phyloP scores from a whole-genome alignment of 768 basidiomycete species.

The Podaxis sp. region DNA sequence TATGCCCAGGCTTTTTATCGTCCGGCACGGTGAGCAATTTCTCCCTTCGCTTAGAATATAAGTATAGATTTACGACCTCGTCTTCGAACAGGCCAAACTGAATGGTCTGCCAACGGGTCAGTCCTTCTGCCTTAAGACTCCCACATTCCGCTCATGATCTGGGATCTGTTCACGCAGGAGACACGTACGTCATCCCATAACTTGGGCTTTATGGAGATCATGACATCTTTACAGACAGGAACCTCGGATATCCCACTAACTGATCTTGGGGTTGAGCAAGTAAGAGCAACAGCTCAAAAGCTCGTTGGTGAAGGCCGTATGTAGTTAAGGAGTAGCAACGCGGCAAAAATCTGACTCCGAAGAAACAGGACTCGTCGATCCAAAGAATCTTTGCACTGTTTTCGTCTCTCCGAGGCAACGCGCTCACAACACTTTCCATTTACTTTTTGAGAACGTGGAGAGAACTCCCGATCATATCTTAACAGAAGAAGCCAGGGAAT shows the following conservation, averaged over 20 bases:
- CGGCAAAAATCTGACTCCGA: neutral
- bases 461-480: constrained; percentile 48
- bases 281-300: constrained; percentile 57
- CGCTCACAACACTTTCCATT: constrained; percentile 82
- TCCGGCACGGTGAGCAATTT: constrained; percentile 64
- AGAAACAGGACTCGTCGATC: constrained; percentile 68
- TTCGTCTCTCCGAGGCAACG: constrained; percentile 87
- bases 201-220: constrained; percentile 5
- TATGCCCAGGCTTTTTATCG: constrained; percentile 74
- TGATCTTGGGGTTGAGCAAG: constrained; percentile 64
- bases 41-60: neutral
- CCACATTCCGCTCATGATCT: neutral
- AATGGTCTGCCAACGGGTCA: constrained; percentile 88
- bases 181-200: constrained; percentile 44
- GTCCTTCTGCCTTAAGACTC: constrained; percentile 19
- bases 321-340: constrained; percentile 25
- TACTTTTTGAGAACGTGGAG: constrained; percentile 57
- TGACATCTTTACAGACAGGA: constrained; percentile 61
- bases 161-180: constrained; percentile 38
- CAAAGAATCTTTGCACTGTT: constrained; percentile 69
- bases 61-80: neutral
- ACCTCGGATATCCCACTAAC: constrained; percentile 88
- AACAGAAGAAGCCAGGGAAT: constrained; percentile 73
- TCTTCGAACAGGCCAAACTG: constrained; percentile 71
- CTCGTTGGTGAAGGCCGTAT: constrained; percentile 79